A percentile compares a stretch with the other conserved stretches of the same genome.
phyloP scores from a whole-genome alignment of 176 grass and related monocot genomes.

The Oryza glumipatula region DNA sequence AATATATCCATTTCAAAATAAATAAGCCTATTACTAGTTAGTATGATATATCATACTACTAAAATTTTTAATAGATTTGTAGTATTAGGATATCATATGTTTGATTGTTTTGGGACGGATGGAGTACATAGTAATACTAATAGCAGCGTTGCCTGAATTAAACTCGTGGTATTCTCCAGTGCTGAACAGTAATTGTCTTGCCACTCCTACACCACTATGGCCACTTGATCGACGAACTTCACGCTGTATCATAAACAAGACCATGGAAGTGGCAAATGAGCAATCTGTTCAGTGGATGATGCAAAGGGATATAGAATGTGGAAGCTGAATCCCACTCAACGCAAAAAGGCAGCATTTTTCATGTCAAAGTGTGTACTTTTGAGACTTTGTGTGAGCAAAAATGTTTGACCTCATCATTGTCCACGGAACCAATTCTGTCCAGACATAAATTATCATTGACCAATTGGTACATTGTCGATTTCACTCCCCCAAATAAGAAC shows the following conservation, averaged over 20 bases:
- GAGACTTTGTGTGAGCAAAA: neutral
- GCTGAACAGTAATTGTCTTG: neutral
- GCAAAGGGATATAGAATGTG: neutral
- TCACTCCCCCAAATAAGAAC: no score
- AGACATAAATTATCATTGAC: neutral
- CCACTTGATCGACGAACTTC: neutral
- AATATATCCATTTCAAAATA: no score
- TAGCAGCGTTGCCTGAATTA: neutral
- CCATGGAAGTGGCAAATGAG: neutral
- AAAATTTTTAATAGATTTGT: no score
- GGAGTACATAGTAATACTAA: neutral
- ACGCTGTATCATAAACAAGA: neutral
- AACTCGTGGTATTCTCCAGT: neutral
- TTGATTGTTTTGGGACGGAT: no score
- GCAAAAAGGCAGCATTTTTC: neutral
- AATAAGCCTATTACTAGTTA: no score
- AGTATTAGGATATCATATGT: no score
- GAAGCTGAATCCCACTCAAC: neutral
- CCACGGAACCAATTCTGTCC: neutral
- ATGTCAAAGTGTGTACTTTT: neutral
- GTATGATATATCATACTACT: no score
- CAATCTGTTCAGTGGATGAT: neutral
- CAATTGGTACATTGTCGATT: neutral
- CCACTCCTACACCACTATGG: neutral
- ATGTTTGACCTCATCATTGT: neutral